Evolutionary conservation across 768 basidiomycete genomes (phyloP).

Genomic region (Kwoniella heveanensis): DNA sequence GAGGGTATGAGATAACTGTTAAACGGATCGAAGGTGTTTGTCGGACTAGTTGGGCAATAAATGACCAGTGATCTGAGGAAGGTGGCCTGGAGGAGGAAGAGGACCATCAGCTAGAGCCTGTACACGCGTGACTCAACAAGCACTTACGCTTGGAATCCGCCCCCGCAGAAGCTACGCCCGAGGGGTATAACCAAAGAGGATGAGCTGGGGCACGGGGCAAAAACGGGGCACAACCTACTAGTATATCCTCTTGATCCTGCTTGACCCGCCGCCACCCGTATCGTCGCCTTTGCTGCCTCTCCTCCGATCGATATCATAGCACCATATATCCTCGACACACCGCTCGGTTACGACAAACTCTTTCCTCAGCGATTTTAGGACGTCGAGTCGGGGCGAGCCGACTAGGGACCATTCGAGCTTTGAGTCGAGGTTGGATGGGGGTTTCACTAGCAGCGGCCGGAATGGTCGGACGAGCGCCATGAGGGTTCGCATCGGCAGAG

Average conservation of each 20-base stretch:
- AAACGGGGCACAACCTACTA: background rate
- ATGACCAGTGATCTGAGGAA: slow-evolving; percentile 10
- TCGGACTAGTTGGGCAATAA: slow-evolving; percentile 2
- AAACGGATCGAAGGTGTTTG: background rate
- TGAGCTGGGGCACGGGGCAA: too few relatives aligned
- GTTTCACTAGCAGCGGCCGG: slow-evolving; percentile 3
- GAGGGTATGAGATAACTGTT: slow-evolving; percentile 4
- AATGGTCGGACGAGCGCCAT: slow-evolving; percentile 3
- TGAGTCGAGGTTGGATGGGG: slow-evolving; percentile 3
- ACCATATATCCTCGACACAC: slow-evolving; percentile 1
- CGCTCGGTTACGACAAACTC: slow-evolving; percentile 5
- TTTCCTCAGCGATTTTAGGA: background rate
- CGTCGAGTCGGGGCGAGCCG: slow-evolving; percentile 1
- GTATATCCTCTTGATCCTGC: slow-evolving; percentile 1
- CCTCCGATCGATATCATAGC: background rate
- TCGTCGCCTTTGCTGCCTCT: background rate
- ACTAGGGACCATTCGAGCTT: slow-evolving; percentile 3
- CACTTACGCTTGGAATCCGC: slow-evolving; percentile 15
- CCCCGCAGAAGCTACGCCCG: slow-evolving; percentile 14
- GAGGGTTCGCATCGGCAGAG: background rate
- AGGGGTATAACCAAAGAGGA: too few relatives aligned
- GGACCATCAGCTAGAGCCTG: too few relatives aligned
- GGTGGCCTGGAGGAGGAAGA: background rate
- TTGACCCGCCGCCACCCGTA: background rate
- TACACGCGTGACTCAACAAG: too few relatives aligned